Evolutionary conservation across 345 rosid genomes (phyloP), one percentile per base, ranked within the genome.

Genomic region (Populus deltoides): DNA sequence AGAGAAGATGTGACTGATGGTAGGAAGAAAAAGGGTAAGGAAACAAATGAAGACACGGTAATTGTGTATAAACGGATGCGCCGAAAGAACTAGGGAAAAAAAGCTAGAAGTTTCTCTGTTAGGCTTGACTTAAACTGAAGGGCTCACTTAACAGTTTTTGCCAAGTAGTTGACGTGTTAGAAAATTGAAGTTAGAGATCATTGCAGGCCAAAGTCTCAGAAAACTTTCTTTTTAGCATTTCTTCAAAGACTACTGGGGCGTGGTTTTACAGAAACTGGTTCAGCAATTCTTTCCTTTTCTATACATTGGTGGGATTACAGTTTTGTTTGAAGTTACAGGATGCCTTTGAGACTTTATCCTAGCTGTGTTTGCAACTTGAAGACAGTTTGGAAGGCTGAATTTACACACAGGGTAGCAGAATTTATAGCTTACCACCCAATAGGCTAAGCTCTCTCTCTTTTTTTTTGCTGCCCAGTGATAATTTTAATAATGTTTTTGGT

Each of bases 11-110:
- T 7, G 45, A 70, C 62, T 38, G 38, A 63, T 49, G 57, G 11
- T 18, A 53, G 66, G 76, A 80, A 49, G 66, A 61, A 20, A 18
- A 57, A 68, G 43, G 27, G 17, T 27, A 74, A 74, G 49, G 77
- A 68, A 38, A 55, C 18, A 29, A 55, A 39, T 9, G 62, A 22
- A 67, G 74, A 27, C 12, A 31, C 17, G 9, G 8, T 70, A 7
- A 27, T 70, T 4, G 83, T 80, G 39, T 75, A 70, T 59, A 69
- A 75, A 59, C 73, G 83, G 75, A 75, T 66, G 63, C n/a, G 41
- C 25, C 25, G 55, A 13, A 70, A 38, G 66, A 70, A 61, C 11
- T 24, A 27, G 69, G 43, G 29, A 25, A 8, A 24, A 17, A 39
- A 7, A 20, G 8, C 20, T n/a, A 59, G 27, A 59, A 57, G 41